Evolutionary conservation across 306 rosid species (phyloP), one percentile per base, ranked within the genome.

Genomic region (Nissolia schottii): DNA sequence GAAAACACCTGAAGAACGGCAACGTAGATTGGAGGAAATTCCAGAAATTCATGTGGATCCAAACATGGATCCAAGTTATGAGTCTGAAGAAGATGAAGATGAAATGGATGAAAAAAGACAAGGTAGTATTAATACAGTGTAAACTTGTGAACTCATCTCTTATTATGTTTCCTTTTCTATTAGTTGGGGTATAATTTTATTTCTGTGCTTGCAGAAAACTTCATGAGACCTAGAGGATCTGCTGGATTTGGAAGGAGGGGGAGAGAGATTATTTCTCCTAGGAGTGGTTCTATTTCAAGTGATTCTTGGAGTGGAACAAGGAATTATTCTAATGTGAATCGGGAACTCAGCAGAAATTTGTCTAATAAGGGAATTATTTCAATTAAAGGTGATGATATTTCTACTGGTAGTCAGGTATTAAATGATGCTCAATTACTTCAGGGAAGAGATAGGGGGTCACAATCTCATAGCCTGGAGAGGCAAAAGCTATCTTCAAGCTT

Each of bases 1-100:
- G 64, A 95, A 88, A 85, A 86, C 97, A 18, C 99, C 97, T 1
- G 97, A 95, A 85, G 99, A 95, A 73, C 97, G 99, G 49, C 97
- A 88, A 70, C 97, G 99, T 15, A 95, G 99, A 73, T 82, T 89
- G 77, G 99, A 88, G 59, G 99, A 95, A 76, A 81, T 90, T 71
- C 87, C 96, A 38, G 93, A 86, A 81, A 91, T 95, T 73, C 99
- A 88, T 31, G 88, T 80, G 4, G 99, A 95, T 84, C 97, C 99
- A 27, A 88, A 91, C 25, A 95, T 95, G 99, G 96, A 95, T 85
- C 99, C 99, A 25, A 91, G 85, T 84, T 84, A 89, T 63, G 96
- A 87, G 79, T 95, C 99, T 5, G 99, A 95, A 72, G 97, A 91
- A 70, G 99, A 92, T 53, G 97, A 83, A 80, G 94, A 85, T 23